Evolutionary conservation across 2,329 filamentous ascomycete species (phyloP).

Genomic region (Macroventuria anomochaeta): DNA sequence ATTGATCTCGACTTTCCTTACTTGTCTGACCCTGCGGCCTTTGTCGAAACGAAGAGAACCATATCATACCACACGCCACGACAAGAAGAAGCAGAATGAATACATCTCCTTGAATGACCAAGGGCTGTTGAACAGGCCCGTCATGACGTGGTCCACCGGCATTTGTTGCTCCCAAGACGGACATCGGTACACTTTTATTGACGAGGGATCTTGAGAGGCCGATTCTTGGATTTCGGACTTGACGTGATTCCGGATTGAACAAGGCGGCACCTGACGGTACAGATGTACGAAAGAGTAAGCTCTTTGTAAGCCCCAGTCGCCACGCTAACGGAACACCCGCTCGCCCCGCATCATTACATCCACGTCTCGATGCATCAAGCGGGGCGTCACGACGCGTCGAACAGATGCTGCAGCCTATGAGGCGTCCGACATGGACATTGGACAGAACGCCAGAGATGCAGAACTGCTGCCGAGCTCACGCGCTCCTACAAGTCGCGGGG

Average conservation of each 20-base stretch:
- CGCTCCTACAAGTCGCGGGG: conserved; percentile 3
- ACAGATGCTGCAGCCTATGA: conserved; percentile 9
- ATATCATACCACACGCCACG: background rate
- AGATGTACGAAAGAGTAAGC: conserved; percentile 3
- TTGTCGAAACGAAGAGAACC: conserved; percentile 1
- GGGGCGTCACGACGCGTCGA: background rate
- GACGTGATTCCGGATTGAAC: background rate
- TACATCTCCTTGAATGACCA: conserved; percentile 5
- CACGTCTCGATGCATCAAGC: background rate
- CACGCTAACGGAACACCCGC: background rate
- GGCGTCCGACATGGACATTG: conserved; percentile 3
- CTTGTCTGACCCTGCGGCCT: background rate
- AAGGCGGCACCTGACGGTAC: background rate
- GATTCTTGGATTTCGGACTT: background rate
- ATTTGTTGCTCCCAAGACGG: background rate
- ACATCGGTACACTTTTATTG: conserved; percentile 2
- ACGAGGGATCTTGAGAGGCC: background rate
- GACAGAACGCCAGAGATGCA: background rate
- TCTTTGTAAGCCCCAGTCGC: conserved; percentile 1
- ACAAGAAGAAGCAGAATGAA: conserved; percentile 7
- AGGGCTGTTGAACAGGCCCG: background rate
- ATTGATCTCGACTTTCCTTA: background rate
- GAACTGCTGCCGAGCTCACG: background rate
- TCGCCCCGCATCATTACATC: background rate
- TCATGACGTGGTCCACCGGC: background rate